A percentile compares a stretch with the other conserved stretches of the same genome.
Conservation (phyloP, 495 filamentous ascomycete genomes). For the Aspergillus heteromorphus region DNA sequence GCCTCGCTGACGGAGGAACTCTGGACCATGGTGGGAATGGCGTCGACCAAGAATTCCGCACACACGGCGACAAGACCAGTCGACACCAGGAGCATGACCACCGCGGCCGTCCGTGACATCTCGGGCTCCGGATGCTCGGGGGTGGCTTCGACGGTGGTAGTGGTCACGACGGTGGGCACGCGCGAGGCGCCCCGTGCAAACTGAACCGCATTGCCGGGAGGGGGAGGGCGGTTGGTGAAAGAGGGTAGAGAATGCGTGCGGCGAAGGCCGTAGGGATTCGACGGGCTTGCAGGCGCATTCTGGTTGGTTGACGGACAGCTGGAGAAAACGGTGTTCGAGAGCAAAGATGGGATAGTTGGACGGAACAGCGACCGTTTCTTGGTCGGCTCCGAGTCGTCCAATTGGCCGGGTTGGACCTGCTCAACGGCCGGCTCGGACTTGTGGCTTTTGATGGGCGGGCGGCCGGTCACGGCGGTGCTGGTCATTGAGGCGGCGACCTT, state of each 20-base stretch:
- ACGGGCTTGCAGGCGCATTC: conserved; percentile 15
- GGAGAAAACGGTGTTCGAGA: conserved; percentile 64
- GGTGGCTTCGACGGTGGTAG: conserved; percentile 25
- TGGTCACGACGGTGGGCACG: conserved; percentile 15
- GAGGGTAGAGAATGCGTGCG: conserved; percentile 77
- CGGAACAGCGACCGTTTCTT: conserved; percentile 34
- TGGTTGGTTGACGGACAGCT: conserved; percentile 30
- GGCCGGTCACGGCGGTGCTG: conserved; percentile 1
- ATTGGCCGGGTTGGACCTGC: conserved; percentile 3
- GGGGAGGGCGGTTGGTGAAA: conserved; percentile 50
- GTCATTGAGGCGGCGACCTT: conserved; percentile 1
- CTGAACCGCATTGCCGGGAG: conserved; percentile 35
- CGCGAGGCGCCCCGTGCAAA: conserved; percentile 36
- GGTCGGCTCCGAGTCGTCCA: conserved; percentile 10
- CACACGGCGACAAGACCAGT: conserved; percentile 79
- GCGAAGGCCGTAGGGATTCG: conserved; percentile 45
- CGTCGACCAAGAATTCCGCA: conserved; percentile 81
- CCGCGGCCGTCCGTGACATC: conserved; percentile 69
- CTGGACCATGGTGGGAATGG: conserved; percentile 67
- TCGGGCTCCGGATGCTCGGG: conserved; percentile 45
- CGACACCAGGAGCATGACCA: conserved; percentile 67
- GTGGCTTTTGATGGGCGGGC: conserved; percentile 8
- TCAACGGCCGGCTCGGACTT: conserved; percentile 10
- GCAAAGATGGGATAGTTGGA: conserved; percentile 51
- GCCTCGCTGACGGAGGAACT: conserved; percentile 62